phyloP scores from a whole-genome alignment of 2,329 filamentous ascomycete species.

The Rutstroemia sp. region DNA sequence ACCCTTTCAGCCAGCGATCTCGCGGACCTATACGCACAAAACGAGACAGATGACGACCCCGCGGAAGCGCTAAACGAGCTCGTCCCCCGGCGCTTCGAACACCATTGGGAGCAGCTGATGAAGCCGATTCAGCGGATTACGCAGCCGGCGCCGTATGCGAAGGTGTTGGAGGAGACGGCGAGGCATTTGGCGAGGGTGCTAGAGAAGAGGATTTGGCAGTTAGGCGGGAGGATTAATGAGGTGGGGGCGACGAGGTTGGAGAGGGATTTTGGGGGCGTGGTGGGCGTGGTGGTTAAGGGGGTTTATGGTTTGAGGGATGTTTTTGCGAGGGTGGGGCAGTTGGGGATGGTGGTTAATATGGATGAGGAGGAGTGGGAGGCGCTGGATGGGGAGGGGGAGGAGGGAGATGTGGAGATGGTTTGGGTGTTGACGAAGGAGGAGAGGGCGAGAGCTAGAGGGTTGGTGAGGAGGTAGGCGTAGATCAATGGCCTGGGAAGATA shows the following conservation, averaged over 20 bases:
- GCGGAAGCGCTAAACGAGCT: slow-evolving; percentile 50
- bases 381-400: slow-evolving; percentile 38
- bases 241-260: slow-evolving; percentile 79
- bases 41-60: slow-evolving; percentile 37
- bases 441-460: slow-evolving; percentile 60
- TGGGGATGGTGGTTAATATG: slow-evolving; percentile 85
- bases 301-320: slow-evolving; percentile 72
- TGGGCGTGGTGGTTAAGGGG: slow-evolving; percentile 55
- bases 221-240: slow-evolving; percentile 67
- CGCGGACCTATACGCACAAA: slow-evolving; percentile 45
- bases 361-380: slow-evolving; percentile 95
- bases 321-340: slow-evolving; percentile 70
- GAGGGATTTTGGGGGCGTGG: slow-evolving; percentile 72
- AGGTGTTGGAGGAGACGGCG: slow-evolving; percentile 43
- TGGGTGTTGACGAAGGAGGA: slow-evolving; percentile 71
- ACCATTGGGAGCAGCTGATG: slow-evolving; percentile 79
- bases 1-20: slow-evolving; percentile 56
- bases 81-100: slow-evolving; percentile 73
- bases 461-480: slow-evolving; percentile 39
- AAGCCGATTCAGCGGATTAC: slow-evolving; percentile 78
- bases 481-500: too few relatives aligned
- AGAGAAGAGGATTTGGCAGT: slow-evolving; percentile 81
- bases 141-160: slow-evolving; percentile 69
- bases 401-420: slow-evolving; percentile 56
- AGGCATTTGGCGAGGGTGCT: slow-evolving; percentile 45